phyloP scores from a whole-genome alignment of 352 stramenopile species.

The Phytophthora pseudosyringae region DNA sequence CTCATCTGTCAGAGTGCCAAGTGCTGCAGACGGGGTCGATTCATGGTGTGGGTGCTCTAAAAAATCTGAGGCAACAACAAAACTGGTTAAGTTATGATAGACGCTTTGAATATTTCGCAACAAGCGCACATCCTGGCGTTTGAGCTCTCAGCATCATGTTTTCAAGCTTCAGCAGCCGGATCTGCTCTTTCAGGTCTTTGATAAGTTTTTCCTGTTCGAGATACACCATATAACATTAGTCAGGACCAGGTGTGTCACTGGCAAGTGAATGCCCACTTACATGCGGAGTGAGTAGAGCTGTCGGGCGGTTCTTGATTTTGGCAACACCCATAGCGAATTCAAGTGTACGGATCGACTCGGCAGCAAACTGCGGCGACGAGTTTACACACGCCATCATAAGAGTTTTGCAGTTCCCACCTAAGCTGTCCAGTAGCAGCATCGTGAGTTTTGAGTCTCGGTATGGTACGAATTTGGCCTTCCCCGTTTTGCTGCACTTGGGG shows the following conservation, averaged over 20 bases:
- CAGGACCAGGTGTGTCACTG: neutral
- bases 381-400: constrained; percentile 86
- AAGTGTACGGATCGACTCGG: constrained; percentile 70
- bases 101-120: neutral
- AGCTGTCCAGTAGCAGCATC: constrained; percentile 76
- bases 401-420: constrained; percentile 78
- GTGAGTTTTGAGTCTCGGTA: constrained; percentile 80
- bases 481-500: constrained; percentile 33
- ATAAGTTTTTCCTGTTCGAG: constrained; percentile 72
- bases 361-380: constrained; percentile 54
- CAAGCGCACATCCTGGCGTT: constrained; percentile 63
- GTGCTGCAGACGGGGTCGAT: neutral
- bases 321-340: constrained; percentile 84
- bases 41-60: constrained; percentile 42
- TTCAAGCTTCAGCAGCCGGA: constrained; percentile 68
- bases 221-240: neutral
- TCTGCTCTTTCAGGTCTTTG: constrained; percentile 69
- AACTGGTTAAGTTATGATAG: neutral
- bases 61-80: constrained; percentile 44
- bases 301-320: constrained; percentile 81
- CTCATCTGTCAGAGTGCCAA: constrained; percentile 5
- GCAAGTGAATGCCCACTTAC: constrained; percentile 23
- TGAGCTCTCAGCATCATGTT: constrained; percentile 73
- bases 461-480: constrained; percentile 66
- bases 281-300: constrained; percentile 67